Evolutionary conservation across 306 rosid species (phyloP).

Genomic region (Corylus americana): DNA sequence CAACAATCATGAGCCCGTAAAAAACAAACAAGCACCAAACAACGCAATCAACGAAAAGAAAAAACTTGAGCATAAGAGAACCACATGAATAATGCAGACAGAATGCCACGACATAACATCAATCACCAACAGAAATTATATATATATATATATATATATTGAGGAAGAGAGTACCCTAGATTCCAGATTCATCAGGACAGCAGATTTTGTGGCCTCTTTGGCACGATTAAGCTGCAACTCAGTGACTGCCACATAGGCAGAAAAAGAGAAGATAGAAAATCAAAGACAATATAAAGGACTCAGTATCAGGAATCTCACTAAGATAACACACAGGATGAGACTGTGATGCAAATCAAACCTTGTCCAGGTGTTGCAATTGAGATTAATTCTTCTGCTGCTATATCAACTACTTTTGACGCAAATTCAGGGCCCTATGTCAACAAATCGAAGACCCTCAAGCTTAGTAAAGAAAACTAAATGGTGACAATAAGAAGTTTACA

Average conservation of each 20-base stretch:
- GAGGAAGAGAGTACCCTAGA: constrained; percentile 64
- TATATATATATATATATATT: background rate
- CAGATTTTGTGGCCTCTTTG: constrained; percentile 82
- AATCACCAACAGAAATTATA: background rate
- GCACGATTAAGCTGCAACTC: constrained; percentile 87
- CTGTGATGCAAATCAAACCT: constrained; percentile 48
- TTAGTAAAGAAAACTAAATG: constrained; percentile 15
- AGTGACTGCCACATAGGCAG: constrained; percentile 53
- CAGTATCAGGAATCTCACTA: background rate
- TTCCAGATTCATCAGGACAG: constrained; percentile 95
- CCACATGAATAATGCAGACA: background rate
- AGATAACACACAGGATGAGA: constrained; percentile 7
- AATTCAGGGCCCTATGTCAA: constrained; percentile 65
- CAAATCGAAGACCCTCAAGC: constrained; percentile 26
- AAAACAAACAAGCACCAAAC: constrained; percentile 10
- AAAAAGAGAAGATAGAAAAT: background rate
- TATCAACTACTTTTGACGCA: constrained; percentile 62
- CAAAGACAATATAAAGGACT: background rate
- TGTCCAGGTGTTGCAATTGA: constrained; percentile 84
- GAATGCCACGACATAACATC: background rate
- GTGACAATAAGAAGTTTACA: constrained; percentile 1
- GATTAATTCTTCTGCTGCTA: constrained; percentile 74
- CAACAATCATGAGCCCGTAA: background rate
- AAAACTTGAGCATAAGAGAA: background rate
- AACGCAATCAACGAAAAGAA: background rate